phyloP scores from a whole-genome alignment of 352 stramenopile genomes.

The Phytophthora aleatoria region DNA sequence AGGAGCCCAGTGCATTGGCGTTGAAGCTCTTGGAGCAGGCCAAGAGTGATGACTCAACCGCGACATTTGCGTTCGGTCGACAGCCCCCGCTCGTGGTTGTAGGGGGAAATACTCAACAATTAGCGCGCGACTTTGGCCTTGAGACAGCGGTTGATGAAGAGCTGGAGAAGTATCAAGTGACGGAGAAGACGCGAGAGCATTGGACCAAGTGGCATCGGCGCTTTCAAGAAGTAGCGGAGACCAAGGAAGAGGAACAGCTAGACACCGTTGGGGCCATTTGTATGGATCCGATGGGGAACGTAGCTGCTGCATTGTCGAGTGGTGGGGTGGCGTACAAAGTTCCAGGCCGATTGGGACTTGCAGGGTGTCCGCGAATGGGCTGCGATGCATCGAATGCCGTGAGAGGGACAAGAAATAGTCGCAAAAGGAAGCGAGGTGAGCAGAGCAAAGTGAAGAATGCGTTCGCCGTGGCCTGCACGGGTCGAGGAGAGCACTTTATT shows the following conservation, averaged over 20 bases:
- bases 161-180: conserved; percentile 48
- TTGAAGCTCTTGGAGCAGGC: conserved; percentile 44
- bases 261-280: conserved; percentile 74
- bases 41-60: conserved; percentile 1
- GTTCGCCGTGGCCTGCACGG: conserved; percentile 60
- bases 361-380: conserved; percentile 67
- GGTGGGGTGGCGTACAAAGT: conserved; percentile 72
- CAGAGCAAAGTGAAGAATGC: conserved; percentile 30
- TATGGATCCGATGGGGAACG: conserved; percentile 55
- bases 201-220: conserved; percentile 57
- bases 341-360: conserved; percentile 65
- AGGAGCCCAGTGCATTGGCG: conserved; percentile 52
- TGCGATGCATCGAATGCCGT: conserved; percentile 50
- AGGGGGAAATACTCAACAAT: conserved; percentile 41
- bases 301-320: conserved; percentile 67
- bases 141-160: conserved; percentile 34
- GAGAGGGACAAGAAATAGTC: background rate
- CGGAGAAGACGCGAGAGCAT: conserved; percentile 29
- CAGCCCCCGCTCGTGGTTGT: conserved; percentile 66
- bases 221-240: conserved; percentile 24
- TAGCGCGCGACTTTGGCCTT: conserved; percentile 44
- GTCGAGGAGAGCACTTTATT: conserved; percentile 75
- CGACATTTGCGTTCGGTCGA: conserved; percentile 41
- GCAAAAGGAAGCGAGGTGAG: conserved; percentile 27
- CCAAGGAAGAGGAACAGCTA: conserved; percentile 20